Evolutionary conservation across 352 stramenopile species (phyloP), one percentile per base, ranked within the genome.

Genomic region (Chrysophaeum taylorii): DNA sequence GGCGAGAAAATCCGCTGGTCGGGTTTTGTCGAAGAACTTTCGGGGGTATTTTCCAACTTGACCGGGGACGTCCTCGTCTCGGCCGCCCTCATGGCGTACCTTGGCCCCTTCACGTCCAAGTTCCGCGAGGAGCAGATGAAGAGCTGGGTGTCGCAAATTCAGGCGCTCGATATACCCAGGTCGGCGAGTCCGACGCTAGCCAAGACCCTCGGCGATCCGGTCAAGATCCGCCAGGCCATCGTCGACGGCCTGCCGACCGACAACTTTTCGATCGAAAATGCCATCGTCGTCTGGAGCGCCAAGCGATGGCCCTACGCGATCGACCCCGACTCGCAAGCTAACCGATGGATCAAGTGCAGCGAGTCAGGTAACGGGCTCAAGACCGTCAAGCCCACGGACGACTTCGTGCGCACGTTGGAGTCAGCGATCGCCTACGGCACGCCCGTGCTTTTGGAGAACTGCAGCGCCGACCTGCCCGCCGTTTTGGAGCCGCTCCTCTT

Each of bases 301-400:
- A 78, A 89, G 15, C 82, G 92, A 16, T 97, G 92, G 92, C 92
- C 92, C 12, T 73, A 97, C 16, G 93, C 96, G 87, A 96, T 97
- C 57, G 92, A 97, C 60, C 92, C 92, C 0, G 90, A 96, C 62
- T 89, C 89, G 0, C 90, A 96, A 72, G 90, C 90, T 0, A 95
- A 96, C 74, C 94, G 95, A 75, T 97, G 92, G 92, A 91, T 97
- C 60, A 86, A 89, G 16, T 95, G 94, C 61, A 94, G 96, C 85
- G 91, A 97, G 69, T 84, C 85, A 48, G 81, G 89, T 5, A 87
- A 87, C 42, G 83, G 89, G 53, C 80, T 96, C 39, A 84, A 91
- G 7, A 88, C 96, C 5, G 95, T 97, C 76, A 97, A 97, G 72
- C 81, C 96, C 62, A 95, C 88, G 1, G 82, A 45, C 33, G 57